These are phyloP conservation scores for Xylaria palmicola DNA, from an alignment of 495 filamentous ascomycete species.

Conservation along the genomic window DNA sequence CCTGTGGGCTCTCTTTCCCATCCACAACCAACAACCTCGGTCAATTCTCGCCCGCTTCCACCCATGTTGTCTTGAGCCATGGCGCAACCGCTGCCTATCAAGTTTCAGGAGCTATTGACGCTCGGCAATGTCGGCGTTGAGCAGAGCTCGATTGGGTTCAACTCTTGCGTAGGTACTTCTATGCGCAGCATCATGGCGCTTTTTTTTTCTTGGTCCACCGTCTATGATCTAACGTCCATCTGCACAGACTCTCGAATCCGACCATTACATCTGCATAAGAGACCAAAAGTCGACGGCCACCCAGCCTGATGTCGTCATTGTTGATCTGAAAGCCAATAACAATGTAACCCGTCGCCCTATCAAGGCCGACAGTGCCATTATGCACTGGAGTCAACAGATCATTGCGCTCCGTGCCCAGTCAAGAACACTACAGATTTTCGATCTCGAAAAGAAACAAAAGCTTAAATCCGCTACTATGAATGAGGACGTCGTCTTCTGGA, in stretches of 20 bases:
- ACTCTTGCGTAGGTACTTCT: conserved; percentile 72
- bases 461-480: conserved; percentile 92
- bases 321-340: conserved; percentile 94
- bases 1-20: conserved; percentile 11
- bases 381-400: conserved; percentile 96
- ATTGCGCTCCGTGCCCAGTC: conserved; percentile 92
- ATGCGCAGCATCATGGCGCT: background rate
- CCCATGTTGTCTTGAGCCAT: conserved; percentile 39
- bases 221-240: conserved; percentile 23
- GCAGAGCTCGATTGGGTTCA: conserved; percentile 90
- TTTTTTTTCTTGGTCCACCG: conserved; percentile 1
- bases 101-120: conserved; percentile 91
- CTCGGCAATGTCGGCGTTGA: conserved; percentile 78
- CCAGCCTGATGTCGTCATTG: conserved; percentile 90
- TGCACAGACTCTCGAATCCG: conserved; percentile 90
- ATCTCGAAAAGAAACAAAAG: conserved; percentile 84
- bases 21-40: conserved; percentile 19
- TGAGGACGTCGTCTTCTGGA: conserved; percentile 98
- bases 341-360: conserved; percentile 90
- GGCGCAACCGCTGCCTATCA: conserved; percentile 70
- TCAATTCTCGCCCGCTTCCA: conserved; percentile 15
- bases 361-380: conserved; percentile 99
- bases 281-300: conserved; percentile 81
- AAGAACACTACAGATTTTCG: conserved; percentile 96
- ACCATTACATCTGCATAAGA: conserved; percentile 90